A percentile compares a stretch with the other conserved stretches of the same genome.
These are phyloP conservation scores for Neurospora hispaniola DNA, from an alignment of 495 filamentous ascomycete genomes.

Conservation along the genomic window DNA sequence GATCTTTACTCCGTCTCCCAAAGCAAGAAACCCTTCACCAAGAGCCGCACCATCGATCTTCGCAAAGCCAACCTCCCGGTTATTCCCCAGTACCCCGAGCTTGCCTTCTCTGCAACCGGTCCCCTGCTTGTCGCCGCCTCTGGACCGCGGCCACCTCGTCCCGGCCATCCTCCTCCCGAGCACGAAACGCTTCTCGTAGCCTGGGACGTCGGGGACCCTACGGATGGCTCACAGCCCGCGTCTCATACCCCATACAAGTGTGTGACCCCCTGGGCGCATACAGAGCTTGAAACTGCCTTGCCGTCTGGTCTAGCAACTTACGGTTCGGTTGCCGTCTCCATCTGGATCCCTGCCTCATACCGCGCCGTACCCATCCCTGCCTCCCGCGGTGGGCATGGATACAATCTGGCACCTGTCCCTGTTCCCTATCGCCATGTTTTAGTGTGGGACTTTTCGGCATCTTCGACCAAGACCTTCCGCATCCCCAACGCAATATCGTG, in stretches of 20 bases:
- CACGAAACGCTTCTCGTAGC: conserved; percentile 23
- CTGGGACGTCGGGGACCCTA: conserved; percentile 20
- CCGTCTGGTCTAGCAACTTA: conserved; percentile 23
- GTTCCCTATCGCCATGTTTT: conserved; percentile 23
- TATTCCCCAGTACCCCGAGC: conserved; percentile 26
- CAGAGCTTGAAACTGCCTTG: conserved; percentile 25
- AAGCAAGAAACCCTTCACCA: conserved; percentile 58
- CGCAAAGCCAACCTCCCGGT: conserved; percentile 20
- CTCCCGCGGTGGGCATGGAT: conserved; percentile 14
- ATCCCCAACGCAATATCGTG: conserved; percentile 26
- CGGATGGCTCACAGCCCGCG: background rate
- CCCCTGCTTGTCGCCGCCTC: conserved; percentile 26
- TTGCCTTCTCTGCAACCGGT: conserved; percentile 24
- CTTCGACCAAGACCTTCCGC: conserved; percentile 22
- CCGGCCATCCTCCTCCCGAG: conserved; percentile 23
- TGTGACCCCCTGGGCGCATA: conserved; percentile 27
- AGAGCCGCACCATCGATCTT: conserved; percentile 61
- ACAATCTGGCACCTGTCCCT: conserved; percentile 18
- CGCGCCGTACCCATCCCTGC: conserved; percentile 22
- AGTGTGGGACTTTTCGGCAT: conserved; percentile 25
- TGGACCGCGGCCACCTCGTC: conserved; percentile 23
- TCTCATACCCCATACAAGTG: conserved; percentile 21
- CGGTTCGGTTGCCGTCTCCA: conserved; percentile 23
- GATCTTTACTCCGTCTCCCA: conserved; percentile 57
- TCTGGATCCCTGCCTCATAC: conserved; percentile 27